Percentiles rank a stretch among this genome's conserved stretches.
Evolutionary conservation across 2,329 filamentous ascomycete genomes (phyloP).

Genomic region (Macrophomina tecta): DNA sequence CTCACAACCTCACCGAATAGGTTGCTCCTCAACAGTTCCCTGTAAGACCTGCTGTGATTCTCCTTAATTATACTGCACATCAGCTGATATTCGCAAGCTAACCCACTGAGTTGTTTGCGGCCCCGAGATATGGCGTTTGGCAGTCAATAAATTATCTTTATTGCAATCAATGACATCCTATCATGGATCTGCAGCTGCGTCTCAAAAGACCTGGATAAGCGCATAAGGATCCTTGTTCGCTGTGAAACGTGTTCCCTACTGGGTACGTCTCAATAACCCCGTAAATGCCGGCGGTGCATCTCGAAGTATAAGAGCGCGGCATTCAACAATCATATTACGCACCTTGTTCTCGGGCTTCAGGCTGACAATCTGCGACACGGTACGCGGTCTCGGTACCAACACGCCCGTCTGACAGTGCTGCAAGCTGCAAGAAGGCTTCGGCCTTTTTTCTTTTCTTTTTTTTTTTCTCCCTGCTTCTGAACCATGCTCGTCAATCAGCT

Average conservation of each 20-base stretch:
- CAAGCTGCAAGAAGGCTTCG: conserved; percentile 54
- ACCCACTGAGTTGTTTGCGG: too few relatives aligned
- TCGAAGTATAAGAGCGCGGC: conserved; percentile 54
- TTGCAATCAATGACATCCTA: conserved; percentile 59
- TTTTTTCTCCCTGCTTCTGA: background rate
- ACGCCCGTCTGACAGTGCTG: conserved; percentile 40
- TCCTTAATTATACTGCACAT: too few relatives aligned
- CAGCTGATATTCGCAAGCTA: too few relatives aligned
- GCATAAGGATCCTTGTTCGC: too few relatives aligned
- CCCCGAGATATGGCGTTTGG: conserved; percentile 5
- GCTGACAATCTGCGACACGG: conserved; percentile 56
- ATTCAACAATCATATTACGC: conserved; percentile 55
- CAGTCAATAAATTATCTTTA: conserved; percentile 31
- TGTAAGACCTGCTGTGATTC: too few relatives aligned
- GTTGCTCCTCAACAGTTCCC: too few relatives aligned
- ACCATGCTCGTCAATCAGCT: too few relatives aligned
- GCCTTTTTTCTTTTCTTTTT: conserved; percentile 32
- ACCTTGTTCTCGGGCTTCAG: conserved; percentile 59
- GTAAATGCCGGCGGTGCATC: conserved; percentile 46
- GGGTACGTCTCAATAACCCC: too few relatives aligned
- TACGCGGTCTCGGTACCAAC: conserved; percentile 61
- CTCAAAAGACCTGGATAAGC: too few relatives aligned
- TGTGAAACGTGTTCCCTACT: too few relatives aligned
- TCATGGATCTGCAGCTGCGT: conserved; percentile 54
- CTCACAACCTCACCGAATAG: too few relatives aligned